A percentile compares a stretch with the other conserved stretches of the same genome.
Evolutionary conservation across 116 monocot genomes (phyloP).

Genomic region (Papilionanthe hybrid): DNA sequence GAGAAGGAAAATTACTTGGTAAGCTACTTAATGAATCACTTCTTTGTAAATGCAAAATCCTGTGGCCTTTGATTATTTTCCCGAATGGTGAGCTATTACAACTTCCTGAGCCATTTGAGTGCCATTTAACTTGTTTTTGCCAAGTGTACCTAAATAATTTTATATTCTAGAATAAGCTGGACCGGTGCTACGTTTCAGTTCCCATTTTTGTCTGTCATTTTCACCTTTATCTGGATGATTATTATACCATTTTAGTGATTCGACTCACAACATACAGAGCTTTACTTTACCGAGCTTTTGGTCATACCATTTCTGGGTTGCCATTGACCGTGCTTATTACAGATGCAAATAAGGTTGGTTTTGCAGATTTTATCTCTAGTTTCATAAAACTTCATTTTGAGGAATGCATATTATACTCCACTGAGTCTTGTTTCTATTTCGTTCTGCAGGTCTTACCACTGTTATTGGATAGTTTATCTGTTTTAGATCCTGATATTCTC

Average conservation of each 20-base stretch:
- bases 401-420: not conserved
- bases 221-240: not conserved
- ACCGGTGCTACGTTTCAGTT: not conserved
- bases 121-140: not conserved
- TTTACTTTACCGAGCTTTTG: slow-evolving; percentile 71
- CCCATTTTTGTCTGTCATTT: not conserved
- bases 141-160: not conserved
- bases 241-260: not conserved
- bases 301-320: slow-evolving; percentile 65
- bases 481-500: slow-evolving; percentile 34
- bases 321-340: slow-evolving; percentile 59
- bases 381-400: not conserved
- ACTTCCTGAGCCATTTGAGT: too few species aligned
- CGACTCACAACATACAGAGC: slow-evolving; percentile 23
- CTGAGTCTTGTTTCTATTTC: slow-evolving; percentile 10
- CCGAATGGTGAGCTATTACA: too few species aligned
- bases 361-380: slow-evolving; percentile 1
- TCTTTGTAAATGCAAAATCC: not conserved
- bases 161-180: not conserved
- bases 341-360: slow-evolving; percentile 71
- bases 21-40: not conserved
- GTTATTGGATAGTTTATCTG: slow-evolving; percentile 54
- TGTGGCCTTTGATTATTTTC: too few species aligned
- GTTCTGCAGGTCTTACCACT: slow-evolving; percentile 65
- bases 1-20: not conserved